phyloP scores from a whole-genome alignment of 495 filamentous ascomycete genomes.

The Neurospora hispaniola region DNA sequence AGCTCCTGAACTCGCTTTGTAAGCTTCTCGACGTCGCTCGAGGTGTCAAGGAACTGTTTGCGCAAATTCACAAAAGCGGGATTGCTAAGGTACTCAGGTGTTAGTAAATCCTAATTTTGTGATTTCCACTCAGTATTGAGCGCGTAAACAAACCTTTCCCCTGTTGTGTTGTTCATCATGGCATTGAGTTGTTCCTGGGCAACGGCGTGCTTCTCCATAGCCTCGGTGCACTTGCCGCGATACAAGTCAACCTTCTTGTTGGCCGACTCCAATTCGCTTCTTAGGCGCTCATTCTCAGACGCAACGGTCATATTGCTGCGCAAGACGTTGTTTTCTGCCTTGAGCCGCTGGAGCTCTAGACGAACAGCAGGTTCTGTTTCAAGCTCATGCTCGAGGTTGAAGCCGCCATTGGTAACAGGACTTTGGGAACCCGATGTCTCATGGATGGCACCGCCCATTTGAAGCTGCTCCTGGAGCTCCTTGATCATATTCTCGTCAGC shows the following conservation, averaged over 20 bases:
- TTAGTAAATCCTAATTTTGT: slow-evolving; percentile 19
- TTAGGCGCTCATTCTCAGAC: slow-evolving; percentile 38
- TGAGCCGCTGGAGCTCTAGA: slow-evolving; percentile 39
- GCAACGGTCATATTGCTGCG: slow-evolving; percentile 37
- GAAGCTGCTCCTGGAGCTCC: slow-evolving; percentile 37
- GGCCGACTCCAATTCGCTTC: slow-evolving; percentile 36
- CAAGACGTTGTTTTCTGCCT: slow-evolving; percentile 42
- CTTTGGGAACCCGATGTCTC: slow-evolving; percentile 9
- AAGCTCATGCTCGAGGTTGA: slow-evolving; percentile 35
- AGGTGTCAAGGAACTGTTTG: slow-evolving; percentile 22
- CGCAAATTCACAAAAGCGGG: slow-evolving; percentile 28
- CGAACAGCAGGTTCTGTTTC: slow-evolving; percentile 23
- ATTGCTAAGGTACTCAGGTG: slow-evolving; percentile 29
- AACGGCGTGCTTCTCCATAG: slow-evolving; percentile 41
- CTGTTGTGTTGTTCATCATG: slow-evolving; percentile 32
- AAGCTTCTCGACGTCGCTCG: slow-evolving; percentile 23
- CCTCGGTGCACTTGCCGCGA: slow-evolving; percentile 34
- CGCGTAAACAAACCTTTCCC: slow-evolving; percentile 38
- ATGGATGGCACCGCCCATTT: slow-evolving; percentile 20
- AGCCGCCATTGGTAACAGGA: slow-evolving; percentile 12
- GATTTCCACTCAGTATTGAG: slow-evolving; percentile 8
- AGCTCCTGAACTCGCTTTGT: slow-evolving; percentile 32
- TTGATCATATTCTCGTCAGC: slow-evolving; percentile 31
- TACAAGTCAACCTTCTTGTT: slow-evolving; percentile 28
- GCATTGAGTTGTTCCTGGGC: slow-evolving; percentile 40